Percentiles rank a stretch among this genome's conserved stretches.
phyloP scores from a whole-genome alignment of 352 stramenopile species.

The Pythium plurisporium region DNA sequence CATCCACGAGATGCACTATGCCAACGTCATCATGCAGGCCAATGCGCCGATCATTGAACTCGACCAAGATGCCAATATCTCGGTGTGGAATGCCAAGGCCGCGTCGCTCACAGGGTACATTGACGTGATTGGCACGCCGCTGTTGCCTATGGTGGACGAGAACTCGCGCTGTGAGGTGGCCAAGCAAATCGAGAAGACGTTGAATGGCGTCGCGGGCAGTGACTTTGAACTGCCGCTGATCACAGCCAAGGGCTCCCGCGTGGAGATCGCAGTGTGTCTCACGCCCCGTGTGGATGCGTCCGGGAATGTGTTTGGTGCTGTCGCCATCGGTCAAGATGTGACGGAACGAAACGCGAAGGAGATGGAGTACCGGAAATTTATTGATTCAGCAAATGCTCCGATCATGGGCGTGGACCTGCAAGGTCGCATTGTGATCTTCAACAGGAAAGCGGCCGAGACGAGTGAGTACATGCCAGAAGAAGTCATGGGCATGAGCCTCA shows the following conservation, averaged over 20 bases:
- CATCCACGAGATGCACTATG: conserved; percentile 58
- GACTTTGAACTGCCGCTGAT: conserved; percentile 55
- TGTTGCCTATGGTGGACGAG: conserved; percentile 47
- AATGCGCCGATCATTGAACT: conserved; percentile 79
- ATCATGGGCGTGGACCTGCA: conserved; percentile 43
- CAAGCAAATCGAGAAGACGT: conserved; percentile 44
- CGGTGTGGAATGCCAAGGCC: conserved; percentile 63
- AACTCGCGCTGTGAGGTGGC: conserved; percentile 43
- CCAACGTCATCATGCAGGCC: conserved; percentile 67
- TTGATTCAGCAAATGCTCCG: conserved; percentile 27
- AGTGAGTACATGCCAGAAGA: conserved; percentile 81
- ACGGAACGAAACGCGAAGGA: conserved; percentile 68
- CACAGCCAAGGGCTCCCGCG: conserved; percentile 37
- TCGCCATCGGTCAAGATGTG: conserved; percentile 64
- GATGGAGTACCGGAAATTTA: conserved; percentile 57
- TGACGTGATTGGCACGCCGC: conserved; percentile 46
- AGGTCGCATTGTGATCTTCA: conserved; percentile 68
- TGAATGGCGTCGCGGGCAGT: conserved; percentile 40
- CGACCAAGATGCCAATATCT: conserved; percentile 66
- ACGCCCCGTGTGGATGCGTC: conserved; percentile 46
- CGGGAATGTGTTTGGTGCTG: conserved; percentile 39
- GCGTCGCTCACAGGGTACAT: conserved; percentile 50
- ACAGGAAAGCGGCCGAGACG: conserved; percentile 68
- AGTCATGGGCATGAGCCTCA: conserved; percentile 76
- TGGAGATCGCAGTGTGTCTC: conserved; percentile 54